A percentile compares a stretch with the other conserved stretches of the same genome.
These are phyloP conservation scores for Gentiana straminea DNA, from an alignment of 257 asterid species.

Conservation along the genomic window DNA sequence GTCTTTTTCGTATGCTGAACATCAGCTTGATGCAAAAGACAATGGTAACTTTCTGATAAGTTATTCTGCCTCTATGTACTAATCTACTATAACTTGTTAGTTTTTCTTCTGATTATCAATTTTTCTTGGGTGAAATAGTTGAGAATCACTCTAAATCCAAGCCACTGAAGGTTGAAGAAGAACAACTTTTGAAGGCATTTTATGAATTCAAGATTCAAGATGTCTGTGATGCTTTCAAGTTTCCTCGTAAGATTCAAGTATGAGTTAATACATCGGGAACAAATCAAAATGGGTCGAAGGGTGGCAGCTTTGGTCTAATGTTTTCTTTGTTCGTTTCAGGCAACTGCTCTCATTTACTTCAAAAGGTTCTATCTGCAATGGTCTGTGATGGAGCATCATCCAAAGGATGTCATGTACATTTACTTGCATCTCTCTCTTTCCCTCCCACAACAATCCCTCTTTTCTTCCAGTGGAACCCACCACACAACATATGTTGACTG, in stretches of 20 bases:
- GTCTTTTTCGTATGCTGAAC: constrained; percentile 69
- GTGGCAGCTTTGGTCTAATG: constrained; percentile 8
- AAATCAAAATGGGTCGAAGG: constrained; percentile 2
- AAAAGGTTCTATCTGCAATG: constrained; percentile 93
- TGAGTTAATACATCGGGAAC: constrained; percentile 8
- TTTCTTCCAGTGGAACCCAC: too few species aligned
- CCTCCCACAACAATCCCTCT: not conserved
- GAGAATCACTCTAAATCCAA: constrained; percentile 77
- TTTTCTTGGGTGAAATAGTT: constrained; percentile 30
- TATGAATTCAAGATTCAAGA: constrained; percentile 95
- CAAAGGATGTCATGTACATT: constrained; percentile 76
- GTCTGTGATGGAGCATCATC: constrained; percentile 99
- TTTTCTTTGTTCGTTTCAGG: constrained; percentile 42
- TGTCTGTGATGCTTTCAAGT: constrained; percentile 93
- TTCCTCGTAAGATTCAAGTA: constrained; percentile 97
- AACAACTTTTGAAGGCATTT: constrained; percentile 73
- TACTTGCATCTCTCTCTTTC: constrained; percentile 15
- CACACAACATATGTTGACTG: too few species aligned
- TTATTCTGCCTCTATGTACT: not conserved
- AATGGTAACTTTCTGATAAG: constrained; percentile 27
- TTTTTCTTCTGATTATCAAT: constrained; percentile 4
- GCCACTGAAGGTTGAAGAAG: constrained; percentile 88
- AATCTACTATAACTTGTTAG: not conserved
- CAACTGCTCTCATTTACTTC: constrained; percentile 89
- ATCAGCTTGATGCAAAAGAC: constrained; percentile 35